Evolutionary conservation across 2,329 filamentous ascomycete genomes (phyloP).

Genomic region (Geosmithia putterillii): DNA sequence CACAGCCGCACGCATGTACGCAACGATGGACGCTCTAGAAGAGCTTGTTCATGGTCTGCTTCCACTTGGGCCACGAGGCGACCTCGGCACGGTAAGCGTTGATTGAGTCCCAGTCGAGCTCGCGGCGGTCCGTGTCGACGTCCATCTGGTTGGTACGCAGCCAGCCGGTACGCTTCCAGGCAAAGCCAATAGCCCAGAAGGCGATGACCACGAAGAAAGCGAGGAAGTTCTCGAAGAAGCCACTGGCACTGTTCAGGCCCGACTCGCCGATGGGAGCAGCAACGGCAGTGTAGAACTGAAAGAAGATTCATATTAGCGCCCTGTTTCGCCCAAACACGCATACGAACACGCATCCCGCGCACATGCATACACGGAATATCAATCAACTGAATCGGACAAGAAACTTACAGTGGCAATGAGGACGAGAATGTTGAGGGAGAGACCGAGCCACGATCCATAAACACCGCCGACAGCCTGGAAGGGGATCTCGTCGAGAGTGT

Average conservation of each 20-base stretch:
- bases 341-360: too few relatives aligned
- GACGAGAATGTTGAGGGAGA: constrained; percentile 42
- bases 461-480: constrained; percentile 50
- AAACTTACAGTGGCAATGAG: constrained; percentile 37
- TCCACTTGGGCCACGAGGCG: constrained; percentile 39
- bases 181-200: constrained; percentile 46
- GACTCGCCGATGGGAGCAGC: constrained; percentile 15
- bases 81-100: constrained; percentile 38
- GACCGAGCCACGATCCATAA: constrained; percentile 50
- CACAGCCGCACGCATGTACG: background rate
- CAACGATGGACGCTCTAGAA: constrained; percentile 16
- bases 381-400: background rate
- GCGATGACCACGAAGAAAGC: constrained; percentile 39
- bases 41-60: constrained; percentile 21
- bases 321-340: background rate
- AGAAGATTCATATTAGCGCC: background rate
- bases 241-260: constrained; percentile 27
- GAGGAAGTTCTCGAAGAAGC: constrained; percentile 44
- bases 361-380: background rate
- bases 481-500: constrained; percentile 53
- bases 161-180: constrained; percentile 56
- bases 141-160: constrained; percentile 49
- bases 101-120: constrained; percentile 54
- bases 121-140: constrained; percentile 52
- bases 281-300: constrained; percentile 38